Evolutionary conservation across 345 rosid genomes (phyloP).

Genomic region (Iberis pinnata): DNA sequence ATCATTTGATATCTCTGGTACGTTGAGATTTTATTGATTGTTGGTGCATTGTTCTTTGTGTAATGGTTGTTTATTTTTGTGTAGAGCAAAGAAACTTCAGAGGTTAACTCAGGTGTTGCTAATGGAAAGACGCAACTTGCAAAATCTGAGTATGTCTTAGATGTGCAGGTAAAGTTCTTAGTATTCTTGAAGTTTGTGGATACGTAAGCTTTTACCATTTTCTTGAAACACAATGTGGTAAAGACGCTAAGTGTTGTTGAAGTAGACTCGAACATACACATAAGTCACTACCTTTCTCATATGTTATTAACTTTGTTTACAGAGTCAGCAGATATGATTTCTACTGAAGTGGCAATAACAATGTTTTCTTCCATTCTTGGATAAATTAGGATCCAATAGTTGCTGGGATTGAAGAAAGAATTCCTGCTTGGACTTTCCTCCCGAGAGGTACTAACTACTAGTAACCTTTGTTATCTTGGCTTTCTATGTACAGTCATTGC

Average conservation of each 20-base stretch:
- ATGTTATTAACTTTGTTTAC: background rate
- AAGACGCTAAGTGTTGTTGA: background rate
- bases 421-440: slow-evolving; percentile 82
- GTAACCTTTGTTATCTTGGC: background rate
- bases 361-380: background rate
- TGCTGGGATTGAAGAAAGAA: slow-evolving; percentile 61
- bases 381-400: slow-evolving; percentile 49
- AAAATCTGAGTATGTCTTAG: slow-evolving; percentile 29
- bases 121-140: slow-evolving; percentile 28
- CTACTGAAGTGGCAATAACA: slow-evolving; percentile 3
- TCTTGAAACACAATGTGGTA: slow-evolving; percentile 2
- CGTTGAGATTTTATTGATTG: background rate
- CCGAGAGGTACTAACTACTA: slow-evolving; percentile 52
- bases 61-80: background rate
- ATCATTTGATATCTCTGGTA: slow-evolving; percentile 68
- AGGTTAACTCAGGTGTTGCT: slow-evolving; percentile 25
- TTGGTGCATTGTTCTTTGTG: background rate
- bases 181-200: background rate
- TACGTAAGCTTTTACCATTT: background rate
- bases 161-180: slow-evolving; percentile 19
- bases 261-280: slow-evolving; percentile 1
- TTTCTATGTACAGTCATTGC: background rate
- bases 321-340: background rate
- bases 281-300: slow-evolving; percentile 6
- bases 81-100: slow-evolving; percentile 2